Evolutionary conservation across 2,329 filamentous ascomycete genomes (phyloP).

Genomic region (Biscogniauxia marginata): DNA sequence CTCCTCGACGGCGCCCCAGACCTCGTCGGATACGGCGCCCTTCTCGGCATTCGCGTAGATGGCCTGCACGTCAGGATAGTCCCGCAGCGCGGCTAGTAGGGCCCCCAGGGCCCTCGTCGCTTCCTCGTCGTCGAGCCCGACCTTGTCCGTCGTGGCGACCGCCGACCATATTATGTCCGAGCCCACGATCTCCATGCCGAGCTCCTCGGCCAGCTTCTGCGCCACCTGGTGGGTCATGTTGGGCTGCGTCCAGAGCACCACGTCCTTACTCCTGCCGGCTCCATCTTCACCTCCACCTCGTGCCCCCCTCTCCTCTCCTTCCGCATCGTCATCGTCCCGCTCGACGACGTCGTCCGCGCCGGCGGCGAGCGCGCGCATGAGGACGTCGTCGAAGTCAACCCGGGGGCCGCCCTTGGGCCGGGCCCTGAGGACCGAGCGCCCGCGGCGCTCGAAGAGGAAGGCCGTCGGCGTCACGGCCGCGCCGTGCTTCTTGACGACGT

Average conservation of each 20-base stretch:
- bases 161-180: constrained; percentile 82
- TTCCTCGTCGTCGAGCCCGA: constrained; percentile 57
- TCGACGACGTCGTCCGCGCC: constrained; percentile 67
- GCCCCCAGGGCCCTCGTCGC: constrained; percentile 56
- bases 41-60: constrained; percentile 70
- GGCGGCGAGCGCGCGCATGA: constrained; percentile 81
- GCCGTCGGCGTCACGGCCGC: constrained; percentile 71
- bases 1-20: constrained; percentile 53
- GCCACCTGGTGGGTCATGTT: constrained; percentile 63
- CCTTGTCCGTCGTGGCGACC: constrained; percentile 77
- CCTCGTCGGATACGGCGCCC: constrained; percentile 50
- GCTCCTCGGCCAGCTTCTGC: constrained; percentile 59
- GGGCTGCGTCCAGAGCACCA: constrained; percentile 71
- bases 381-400: constrained; percentile 61
- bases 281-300: constrained; percentile 65
- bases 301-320: constrained; percentile 63
- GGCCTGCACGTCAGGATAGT: constrained; percentile 71
- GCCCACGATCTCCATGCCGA: constrained; percentile 66
- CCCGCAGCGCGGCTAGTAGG: constrained; percentile 60
- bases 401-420: constrained; percentile 44
- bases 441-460: constrained; percentile 83
- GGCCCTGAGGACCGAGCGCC: constrained; percentile 66
- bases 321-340: too few relatives aligned
- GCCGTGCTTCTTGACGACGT: constrained; percentile 67
- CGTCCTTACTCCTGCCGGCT: constrained; percentile 47